Percentiles rank a stretch among this genome's conserved stretches.
These are phyloP conservation scores for Knoxdaviesia proteae DNA, from an alignment of 2,329 filamentous ascomycete species.

Conservation along the genomic window DNA sequence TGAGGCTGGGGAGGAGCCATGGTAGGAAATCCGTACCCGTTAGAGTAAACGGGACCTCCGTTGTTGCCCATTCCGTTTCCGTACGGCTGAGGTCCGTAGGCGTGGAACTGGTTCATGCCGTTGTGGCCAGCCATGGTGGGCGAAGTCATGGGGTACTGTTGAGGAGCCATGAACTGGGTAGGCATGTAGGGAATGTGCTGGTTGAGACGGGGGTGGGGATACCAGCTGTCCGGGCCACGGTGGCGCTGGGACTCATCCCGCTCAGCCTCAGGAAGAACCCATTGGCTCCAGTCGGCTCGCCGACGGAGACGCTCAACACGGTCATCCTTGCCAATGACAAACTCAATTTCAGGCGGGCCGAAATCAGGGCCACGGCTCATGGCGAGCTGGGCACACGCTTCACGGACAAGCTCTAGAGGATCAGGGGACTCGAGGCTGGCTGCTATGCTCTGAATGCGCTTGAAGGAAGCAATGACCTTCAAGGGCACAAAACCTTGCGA, in stretches of 20 bases:
- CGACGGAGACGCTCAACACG: slow-evolving; percentile 59
- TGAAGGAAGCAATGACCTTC: slow-evolving; percentile 64
- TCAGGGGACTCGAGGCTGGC: slow-evolving; percentile 3
- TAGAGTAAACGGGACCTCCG: slow-evolving; percentile 7
- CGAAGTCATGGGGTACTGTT: slow-evolving; percentile 1
- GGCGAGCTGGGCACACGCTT: slow-evolving; percentile 36
- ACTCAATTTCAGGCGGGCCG: slow-evolving; percentile 63
- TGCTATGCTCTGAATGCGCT: slow-evolving; percentile 52
- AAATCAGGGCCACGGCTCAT: slow-evolving; percentile 34
- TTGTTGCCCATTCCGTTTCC: slow-evolving; percentile 11
- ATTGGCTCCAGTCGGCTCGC: slow-evolving; percentile 58
- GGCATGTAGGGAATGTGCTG: slow-evolving; percentile 3
- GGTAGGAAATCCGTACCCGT: slow-evolving; percentile 7
- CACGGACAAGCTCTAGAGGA: slow-evolving; percentile 9
- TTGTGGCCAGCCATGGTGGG: slow-evolving; percentile 1
- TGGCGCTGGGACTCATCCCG: slow-evolving; percentile 56
- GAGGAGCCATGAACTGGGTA: no score
- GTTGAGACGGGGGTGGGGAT: slow-evolving; percentile 9
- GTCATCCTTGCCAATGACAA: slow-evolving; percentile 47
- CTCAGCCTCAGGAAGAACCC: slow-evolving; percentile 50
- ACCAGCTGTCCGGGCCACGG: slow-evolving; percentile 33
- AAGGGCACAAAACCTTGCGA: slow-evolving; percentile 79
- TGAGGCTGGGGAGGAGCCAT: background rate
- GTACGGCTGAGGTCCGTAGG: slow-evolving; percentile 11
- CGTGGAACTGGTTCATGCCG: slow-evolving; percentile 2